Base-by-base conservation (phyloP, 164 flowering plant species). In the Malania oleifera region DNA sequence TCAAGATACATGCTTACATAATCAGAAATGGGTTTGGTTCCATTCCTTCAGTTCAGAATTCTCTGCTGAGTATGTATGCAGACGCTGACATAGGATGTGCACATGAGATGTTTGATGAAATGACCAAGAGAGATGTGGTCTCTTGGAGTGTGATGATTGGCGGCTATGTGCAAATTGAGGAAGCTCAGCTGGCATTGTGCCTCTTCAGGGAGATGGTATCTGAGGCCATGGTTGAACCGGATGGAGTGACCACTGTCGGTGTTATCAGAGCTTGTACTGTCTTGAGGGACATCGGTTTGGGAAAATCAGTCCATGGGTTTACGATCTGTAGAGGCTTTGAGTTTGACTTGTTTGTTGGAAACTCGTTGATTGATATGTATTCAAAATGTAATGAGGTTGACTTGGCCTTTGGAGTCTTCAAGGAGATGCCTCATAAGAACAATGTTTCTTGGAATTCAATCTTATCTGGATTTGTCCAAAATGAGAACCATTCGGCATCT, bases 71-170 rank as follows among this genome's bases (percentile, higher is more conserved):
- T 20, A 10, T 82, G 69, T 85, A 87, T 45, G 63, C 60, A 5
- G 80, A 67, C 1, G 34, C n/a, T 4, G 66, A 68, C 10, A 28
- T 82, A 47, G 68, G 24, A 20, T 47, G 18, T 62, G 95, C 89
- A 1, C 58, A 46, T 0, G 35, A 20, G 7, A 20, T 92, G 78
- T 92, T 89, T 57, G 93, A 75, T 69, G 89, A 89, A 82, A 85
- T 87, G 83, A 35, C n/a, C 63, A 81, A 67, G 0, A 78, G 70
- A 74, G 96, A 89, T 76, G 82, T 82, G 11, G 77, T 92, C 18
- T 76, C 96, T 37, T 89, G 96, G 96, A 89, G 90, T 68, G 82
- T 69, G 50, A 74, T 87, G 79, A 92, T 92, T 55, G 74, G 68
- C 39, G 89, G 80, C 11, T 77, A 69, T 78, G 78, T 70, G 11